Base-by-base conservation (phyloP, 164 flowering plant species). In the Vitis cinerea region DNA sequence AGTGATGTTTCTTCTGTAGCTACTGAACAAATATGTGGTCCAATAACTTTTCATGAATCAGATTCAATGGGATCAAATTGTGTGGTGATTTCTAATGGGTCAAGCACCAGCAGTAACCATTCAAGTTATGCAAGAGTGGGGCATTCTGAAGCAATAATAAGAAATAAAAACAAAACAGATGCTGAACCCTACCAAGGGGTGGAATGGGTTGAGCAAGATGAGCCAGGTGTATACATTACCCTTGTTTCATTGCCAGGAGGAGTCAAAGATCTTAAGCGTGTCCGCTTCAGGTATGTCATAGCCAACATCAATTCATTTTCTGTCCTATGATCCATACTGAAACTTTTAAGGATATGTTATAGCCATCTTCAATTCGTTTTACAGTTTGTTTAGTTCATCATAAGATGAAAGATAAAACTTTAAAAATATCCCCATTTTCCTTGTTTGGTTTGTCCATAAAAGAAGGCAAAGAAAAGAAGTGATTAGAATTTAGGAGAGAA, bases 131-230 rank as follows among this genome's bases (percentile, higher is more conserved):
- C 56, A n/a, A 59, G 70, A 54, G 52, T n/a, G 59, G 54, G 3
- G 3, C 74, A 68, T 51, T 52, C 16, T 8, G 83, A 74, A 56
- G 65, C 69, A 59, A 59, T 75, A 50, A 48, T 48, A 2, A 77
- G 59, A 23, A 61, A 44, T 19, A 61, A 57, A 51, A 76, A 63
- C 59, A 75, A 65, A 76, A 61, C 55, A 47, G 61, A 76, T 68
- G 71, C 15, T 56, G 82, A 79, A 50, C 44, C 75, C 10, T n/a
- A 11, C n/a, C 30, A 65, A 37, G 80, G 55, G 12, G 70, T 77
- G 7, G 97, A 93, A 78, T 93, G 98, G 98, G 95, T 93, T 64
- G 97, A 93, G 68, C 91, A 93, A 76, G 93, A 89, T 67, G 97
- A 90, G 72, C 90, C 97, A 10, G 98, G 98, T 19, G 98, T 93